Percentiles rank a stretch among this genome's conserved stretches.
phyloP scores from a whole-genome alignment of 1,284 basidiomycete genomes.

The Ganoderma boninense region DNA sequence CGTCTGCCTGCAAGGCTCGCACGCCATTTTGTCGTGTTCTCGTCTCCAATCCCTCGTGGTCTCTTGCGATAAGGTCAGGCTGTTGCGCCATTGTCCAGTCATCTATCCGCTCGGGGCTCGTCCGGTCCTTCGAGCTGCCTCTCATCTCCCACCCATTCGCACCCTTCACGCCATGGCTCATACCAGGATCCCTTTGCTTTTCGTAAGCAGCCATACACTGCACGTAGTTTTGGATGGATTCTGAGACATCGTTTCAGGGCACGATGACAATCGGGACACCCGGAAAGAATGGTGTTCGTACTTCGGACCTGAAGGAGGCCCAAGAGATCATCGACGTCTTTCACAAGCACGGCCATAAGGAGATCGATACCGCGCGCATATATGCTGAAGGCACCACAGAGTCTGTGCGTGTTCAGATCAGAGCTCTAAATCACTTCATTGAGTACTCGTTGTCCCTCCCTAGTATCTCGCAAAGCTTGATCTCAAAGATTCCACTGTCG shows the following conservation, averaged over 20 bases:
- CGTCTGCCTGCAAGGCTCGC: background rate
- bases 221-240: too few species aligned
- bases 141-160: background rate
- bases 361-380: constrained; percentile 58
- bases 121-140: background rate
- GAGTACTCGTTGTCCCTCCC: background rate
- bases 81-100: too few species aligned
- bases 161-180: constrained; percentile 20
- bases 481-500: constrained; percentile 51
- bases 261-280: constrained; percentile 58
- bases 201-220: constrained; percentile 9
- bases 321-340: constrained; percentile 58
- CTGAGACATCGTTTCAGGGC: constrained; percentile 43
- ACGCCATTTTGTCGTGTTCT: background rate
- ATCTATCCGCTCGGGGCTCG: too few species aligned
- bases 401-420: constrained; percentile 40
- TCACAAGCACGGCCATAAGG: constrained; percentile 51
- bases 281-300: constrained; percentile 53
- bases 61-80: too few species aligned
- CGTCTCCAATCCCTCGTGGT: too few species aligned
- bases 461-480: constrained; percentile 55
- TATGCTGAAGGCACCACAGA: constrained; percentile 63
- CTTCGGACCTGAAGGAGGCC: constrained; percentile 46
- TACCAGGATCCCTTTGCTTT: constrained; percentile 24
- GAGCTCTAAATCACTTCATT: background rate